Percentiles rank a stretch among this genome's conserved stretches.
These are phyloP conservation scores for Coprinellus aureogranulatus DNA, from an alignment of 768 basidiomycete genomes.

Conservation along the genomic window DNA sequence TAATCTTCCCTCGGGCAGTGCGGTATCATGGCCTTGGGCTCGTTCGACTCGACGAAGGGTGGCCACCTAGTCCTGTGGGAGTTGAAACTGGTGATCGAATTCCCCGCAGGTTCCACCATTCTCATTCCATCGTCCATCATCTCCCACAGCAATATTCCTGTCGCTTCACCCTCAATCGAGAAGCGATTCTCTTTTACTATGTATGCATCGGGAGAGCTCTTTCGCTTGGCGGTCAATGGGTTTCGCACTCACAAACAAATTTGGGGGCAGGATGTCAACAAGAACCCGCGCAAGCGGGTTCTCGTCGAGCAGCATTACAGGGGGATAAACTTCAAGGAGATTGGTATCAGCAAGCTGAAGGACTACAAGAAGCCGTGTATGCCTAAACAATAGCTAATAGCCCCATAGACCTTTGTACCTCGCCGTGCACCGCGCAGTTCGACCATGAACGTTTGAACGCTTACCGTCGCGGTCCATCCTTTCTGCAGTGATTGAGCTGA, in stretches of 20 bases:
- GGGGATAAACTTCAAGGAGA: too few species aligned
- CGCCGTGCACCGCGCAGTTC: too few species aligned
- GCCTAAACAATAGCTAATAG: too few species aligned
- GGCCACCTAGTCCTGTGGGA: slow-evolving; percentile 1
- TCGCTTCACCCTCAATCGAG: not conserved
- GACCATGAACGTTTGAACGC: too few species aligned
- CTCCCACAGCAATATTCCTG: not conserved
- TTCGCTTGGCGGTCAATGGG: not conserved
- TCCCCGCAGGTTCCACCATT: not conserved
- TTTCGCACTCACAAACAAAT: not conserved
- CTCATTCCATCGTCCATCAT: not conserved
- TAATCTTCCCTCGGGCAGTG: not conserved
- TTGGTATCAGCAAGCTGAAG: too few species aligned
- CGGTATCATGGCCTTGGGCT: not conserved
- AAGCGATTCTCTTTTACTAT: not conserved
- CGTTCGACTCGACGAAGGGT: not conserved
- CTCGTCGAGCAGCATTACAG: too few species aligned
- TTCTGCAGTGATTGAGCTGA: too few species aligned
- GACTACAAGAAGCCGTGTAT: too few species aligned
- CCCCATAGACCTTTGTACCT: too few species aligned
- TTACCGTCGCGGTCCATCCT: too few species aligned
- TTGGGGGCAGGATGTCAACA: too few species aligned
- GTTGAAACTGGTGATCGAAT: not conserved
- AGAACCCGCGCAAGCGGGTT: too few species aligned
- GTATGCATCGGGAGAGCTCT: not conserved